Evolutionary conservation across 768 basidiomycete species (phyloP), one percentile per base, ranked within the genome.

Genomic region (Mycena latifolia): DNA sequence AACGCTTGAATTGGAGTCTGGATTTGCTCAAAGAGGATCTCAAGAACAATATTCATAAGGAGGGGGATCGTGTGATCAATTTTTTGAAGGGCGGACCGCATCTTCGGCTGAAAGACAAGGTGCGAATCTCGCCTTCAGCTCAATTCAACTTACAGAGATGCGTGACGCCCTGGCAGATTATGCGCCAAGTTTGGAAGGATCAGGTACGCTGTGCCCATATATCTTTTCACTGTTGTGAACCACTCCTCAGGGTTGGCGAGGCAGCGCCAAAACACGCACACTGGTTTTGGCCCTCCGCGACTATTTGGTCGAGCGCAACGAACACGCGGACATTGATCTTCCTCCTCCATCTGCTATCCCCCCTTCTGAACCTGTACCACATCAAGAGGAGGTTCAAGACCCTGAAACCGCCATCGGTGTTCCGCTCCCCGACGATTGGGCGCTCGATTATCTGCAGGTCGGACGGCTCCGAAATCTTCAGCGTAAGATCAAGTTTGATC

Each of bases 51-150:
- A 67, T 41, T 17, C 35, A 58, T 25, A 55, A 14, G n/a, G n/a
- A n/a, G n/a, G n/a, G n/a, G n/a, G n/a, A n/a, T n/a, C n/a, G n/a
- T n/a, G n/a, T n/a, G n/a, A 66, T 70, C 18, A 67, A 46, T 20
- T 67, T 56, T 35, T 22, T 77, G n/a, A 71, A 62, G 24, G 59
- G 56, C 18, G 75, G 75, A 0, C 69, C 76, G 0, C 74, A 76
- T 58, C 65, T 68, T 14, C 63, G 71, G 24, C 71, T 77, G 28
- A 64, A 61, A 7, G 71, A 76, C 51, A 37, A 37, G 20, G 41
- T 43, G 41, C n/a, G n/a, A 11, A 43, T n/a, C 41, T 20, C 10
- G n/a, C n/a, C n/a, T n/a, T n/a, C n/a, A n/a, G n/a, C n/a, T n/a
- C n/a, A n/a, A 2, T n/a, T 43, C 5, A 43, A 6, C 20, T n/a